Percentiles rank a stretch among this genome's conserved stretches.
Conservation (phyloP, 768 basidiomycete genomes). For the Nevesoporus exiguus region DNA sequence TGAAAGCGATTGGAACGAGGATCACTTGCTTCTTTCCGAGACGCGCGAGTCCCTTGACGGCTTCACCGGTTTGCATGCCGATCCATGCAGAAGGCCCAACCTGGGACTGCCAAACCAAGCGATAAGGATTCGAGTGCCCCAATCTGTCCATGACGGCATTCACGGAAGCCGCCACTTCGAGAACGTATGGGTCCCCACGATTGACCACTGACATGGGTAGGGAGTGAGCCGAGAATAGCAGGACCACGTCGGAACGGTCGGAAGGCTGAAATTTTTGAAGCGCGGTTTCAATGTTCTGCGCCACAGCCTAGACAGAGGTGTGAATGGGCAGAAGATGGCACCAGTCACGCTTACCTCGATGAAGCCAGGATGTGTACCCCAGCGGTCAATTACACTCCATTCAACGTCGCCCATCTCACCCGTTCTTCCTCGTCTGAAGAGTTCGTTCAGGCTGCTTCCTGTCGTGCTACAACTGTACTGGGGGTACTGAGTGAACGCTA, state of each 20-base stretch:
- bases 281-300: slow-evolving; percentile 82
- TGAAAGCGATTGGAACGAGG: slow-evolving; percentile 95
- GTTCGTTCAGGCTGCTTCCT: slow-evolving; percentile 93
- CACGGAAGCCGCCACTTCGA: slow-evolving; percentile 94
- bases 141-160: slow-evolving; percentile 90
- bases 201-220: slow-evolving; percentile 98
- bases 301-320: slow-evolving; percentile 62
- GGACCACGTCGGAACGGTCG: slow-evolving; percentile 67
- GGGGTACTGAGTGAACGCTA: slow-evolving; percentile 98
- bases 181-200: slow-evolving; percentile 95
- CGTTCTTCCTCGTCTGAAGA: slow-evolving; percentile 63
- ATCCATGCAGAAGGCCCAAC: slow-evolving; percentile 98
- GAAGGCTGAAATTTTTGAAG: slow-evolving; percentile 74
- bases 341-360: slow-evolving; percentile 68
- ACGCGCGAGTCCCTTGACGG: slow-evolving; percentile 81
- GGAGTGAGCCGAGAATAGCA: slow-evolving; percentile 97
- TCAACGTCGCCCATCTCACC: slow-evolving; percentile 68
- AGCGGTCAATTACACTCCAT: slow-evolving; percentile 98
- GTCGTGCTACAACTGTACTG: slow-evolving; percentile 99
- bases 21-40: slow-evolving; percentile 74
- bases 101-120: slow-evolving; percentile 96
- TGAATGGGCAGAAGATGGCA: background rate
- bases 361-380: slow-evolving; percentile 94
- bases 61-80: slow-evolving; percentile 92
- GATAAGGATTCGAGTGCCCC: slow-evolving; percentile 77